These are phyloP conservation scores for Alternaria atra DNA, from an alignment of 2,329 filamentous ascomycete genomes.

Conservation along the genomic window DNA sequence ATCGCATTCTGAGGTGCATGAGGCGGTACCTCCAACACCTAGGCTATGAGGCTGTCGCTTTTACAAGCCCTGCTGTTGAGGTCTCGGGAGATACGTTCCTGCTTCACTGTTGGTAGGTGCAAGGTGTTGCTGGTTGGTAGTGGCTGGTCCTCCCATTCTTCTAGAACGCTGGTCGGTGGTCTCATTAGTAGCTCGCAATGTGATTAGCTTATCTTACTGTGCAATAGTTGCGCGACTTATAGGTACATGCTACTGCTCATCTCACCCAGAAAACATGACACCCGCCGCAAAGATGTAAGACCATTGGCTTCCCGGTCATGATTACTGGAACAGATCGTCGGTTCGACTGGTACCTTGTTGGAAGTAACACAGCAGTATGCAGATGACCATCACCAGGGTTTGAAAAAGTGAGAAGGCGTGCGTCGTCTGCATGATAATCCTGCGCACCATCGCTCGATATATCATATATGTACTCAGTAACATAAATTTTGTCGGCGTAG, in stretches of 20 bases:
- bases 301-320: not conserved
- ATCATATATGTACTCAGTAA: not conserved
- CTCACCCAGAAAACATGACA: not conserved
- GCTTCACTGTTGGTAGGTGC: not conserved
- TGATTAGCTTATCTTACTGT: not conserved
- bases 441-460: not conserved
- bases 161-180: not conserved
- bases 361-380: not conserved
- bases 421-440: not conserved
- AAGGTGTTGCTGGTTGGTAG: not conserved
- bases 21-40: not conserved
- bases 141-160: not conserved
- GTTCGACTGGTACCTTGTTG: not conserved
- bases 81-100: not conserved
- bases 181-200: not conserved
- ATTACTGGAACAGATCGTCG: not conserved
- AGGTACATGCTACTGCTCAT: constrained; percentile 3
- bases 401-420: not conserved
- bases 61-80: not conserved
- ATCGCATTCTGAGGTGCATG: not conserved
- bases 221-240: constrained; percentile 1
- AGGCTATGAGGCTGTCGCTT: not conserved
- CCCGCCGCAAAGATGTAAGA: not conserved
- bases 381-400: not conserved
- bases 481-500: too few relatives aligned